A percentile compares a stretch with the other conserved stretches of the same genome.
Evolutionary conservation across 371 early-diverging fungal species (phyloP).

Genomic region (Lichtheimia ramosa): DNA sequence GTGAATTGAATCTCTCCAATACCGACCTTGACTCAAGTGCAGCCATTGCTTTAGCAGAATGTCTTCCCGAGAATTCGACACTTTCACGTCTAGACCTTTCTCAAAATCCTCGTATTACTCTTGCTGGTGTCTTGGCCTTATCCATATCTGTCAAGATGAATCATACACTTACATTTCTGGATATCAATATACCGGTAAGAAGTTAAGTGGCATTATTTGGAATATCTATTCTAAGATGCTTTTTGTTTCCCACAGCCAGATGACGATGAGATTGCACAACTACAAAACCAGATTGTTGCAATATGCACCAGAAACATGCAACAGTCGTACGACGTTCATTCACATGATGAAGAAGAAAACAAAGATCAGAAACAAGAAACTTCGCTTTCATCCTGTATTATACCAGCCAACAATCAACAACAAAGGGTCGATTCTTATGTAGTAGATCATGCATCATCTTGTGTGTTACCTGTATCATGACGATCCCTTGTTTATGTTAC

Average conservation of each 20-base stretch:
- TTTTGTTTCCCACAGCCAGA: slow-evolving; percentile 40
- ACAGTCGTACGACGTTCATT: slow-evolving; percentile 8
- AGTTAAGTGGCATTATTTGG: background rate
- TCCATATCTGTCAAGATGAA: slow-evolving; percentile 79
- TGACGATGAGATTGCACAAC: slow-evolving; percentile 64
- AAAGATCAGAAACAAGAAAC: too few relatives aligned
- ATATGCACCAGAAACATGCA: slow-evolving; percentile 75
- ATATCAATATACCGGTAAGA: slow-evolving; percentile 68
- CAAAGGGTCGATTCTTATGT: too few relatives aligned
- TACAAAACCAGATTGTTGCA: slow-evolving; percentile 71
- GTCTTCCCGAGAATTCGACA: slow-evolving; percentile 67
- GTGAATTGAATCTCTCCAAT: slow-evolving; percentile 58
- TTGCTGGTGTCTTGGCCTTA: slow-evolving; percentile 83
- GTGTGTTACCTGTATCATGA: too few relatives aligned
- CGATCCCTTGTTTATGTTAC: too few relatives aligned
- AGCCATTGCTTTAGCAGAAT: slow-evolving; percentile 79
- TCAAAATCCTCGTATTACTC: slow-evolving; percentile 70
- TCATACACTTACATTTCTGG: slow-evolving; percentile 70
- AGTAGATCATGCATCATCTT: too few relatives aligned
- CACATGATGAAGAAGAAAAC: too few relatives aligned
- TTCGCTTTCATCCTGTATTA: too few relatives aligned
- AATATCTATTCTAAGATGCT: background rate
- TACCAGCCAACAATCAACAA: too few relatives aligned
- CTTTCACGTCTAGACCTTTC: slow-evolving; percentile 74
- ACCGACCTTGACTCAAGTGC: slow-evolving; percentile 49